Evolutionary conservation across 2,329 filamentous ascomycete genomes (phyloP).

Genomic region (Exophiala xenobiotica): DNA sequence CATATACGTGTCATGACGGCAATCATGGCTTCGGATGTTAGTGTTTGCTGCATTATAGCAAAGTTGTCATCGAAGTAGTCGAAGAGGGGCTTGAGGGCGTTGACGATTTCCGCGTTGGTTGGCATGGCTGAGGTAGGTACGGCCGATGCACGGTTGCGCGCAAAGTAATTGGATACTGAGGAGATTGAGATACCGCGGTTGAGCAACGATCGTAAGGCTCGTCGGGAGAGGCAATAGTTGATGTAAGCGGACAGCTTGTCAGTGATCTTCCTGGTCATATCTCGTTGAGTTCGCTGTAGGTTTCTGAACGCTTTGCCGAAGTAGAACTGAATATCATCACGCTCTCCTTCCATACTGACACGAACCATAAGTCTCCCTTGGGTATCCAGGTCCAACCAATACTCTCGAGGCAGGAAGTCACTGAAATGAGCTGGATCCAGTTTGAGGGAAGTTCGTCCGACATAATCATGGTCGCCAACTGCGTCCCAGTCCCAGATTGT

Average conservation of each 20-base stretch:
- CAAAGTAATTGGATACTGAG: slow-evolving; percentile 68
- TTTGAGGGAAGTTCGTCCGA: slow-evolving; percentile 94
- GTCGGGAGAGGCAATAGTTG: slow-evolving; percentile 78
- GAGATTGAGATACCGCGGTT: slow-evolving; percentile 71
- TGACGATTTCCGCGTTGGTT: slow-evolving; percentile 72
- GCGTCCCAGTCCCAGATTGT: slow-evolving; percentile 99
- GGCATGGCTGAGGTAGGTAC: slow-evolving; percentile 51
- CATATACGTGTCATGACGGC: slow-evolving; percentile 97
- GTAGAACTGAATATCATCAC: slow-evolving; percentile 97
- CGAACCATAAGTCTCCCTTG: slow-evolving; percentile 85
- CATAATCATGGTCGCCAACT: slow-evolving; percentile 94
- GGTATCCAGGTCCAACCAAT: slow-evolving; percentile 96
- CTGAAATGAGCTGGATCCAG: slow-evolving; percentile 97
- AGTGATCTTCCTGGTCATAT: slow-evolving; percentile 97
- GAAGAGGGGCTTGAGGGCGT: slow-evolving; percentile 80
- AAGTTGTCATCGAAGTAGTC: slow-evolving; percentile 98
- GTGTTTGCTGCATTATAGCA: slow-evolving; percentile 95
- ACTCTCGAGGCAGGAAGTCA: slow-evolving; percentile 92
- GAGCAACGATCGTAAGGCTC: slow-evolving; percentile 73
- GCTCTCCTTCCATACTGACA: slow-evolving; percentile 97
- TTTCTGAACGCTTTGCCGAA: slow-evolving; percentile 96
- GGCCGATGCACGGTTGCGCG: slow-evolving; percentile 45
- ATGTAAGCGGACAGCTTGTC: slow-evolving; percentile 98
- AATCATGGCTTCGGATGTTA: slow-evolving; percentile 94
- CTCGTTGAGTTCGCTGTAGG: slow-evolving; percentile 89